Evolutionary conservation across 306 rosid species (phyloP).

Genomic region (Prunus kanzakura): DNA sequence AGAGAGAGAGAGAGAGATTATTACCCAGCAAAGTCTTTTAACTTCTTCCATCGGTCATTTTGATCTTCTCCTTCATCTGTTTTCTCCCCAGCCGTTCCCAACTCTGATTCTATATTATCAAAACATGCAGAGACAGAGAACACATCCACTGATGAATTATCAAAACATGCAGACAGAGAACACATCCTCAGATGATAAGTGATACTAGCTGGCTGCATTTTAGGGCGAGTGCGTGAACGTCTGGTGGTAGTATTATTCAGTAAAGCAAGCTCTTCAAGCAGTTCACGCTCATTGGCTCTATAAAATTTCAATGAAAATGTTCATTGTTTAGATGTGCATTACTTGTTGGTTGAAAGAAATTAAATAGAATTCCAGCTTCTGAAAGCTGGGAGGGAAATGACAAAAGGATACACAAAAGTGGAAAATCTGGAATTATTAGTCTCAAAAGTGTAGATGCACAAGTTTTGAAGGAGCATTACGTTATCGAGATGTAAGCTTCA

Average conservation of each 20-base stretch:
- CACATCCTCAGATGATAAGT: constrained; percentile 16
- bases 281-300: constrained; percentile 73
- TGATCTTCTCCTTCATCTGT: constrained; percentile 49
- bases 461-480: not conserved
- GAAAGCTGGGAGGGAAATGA: not conserved
- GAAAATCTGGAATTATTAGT: constrained; percentile 1
- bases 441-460: not conserved
- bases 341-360: not conserved
- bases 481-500: not conserved
- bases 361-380: not conserved
- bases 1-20: constrained; percentile 44
- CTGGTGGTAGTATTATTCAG: constrained; percentile 46
- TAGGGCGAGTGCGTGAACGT: constrained; percentile 54
- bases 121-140: too few species aligned
- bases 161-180: not conserved
- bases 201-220: constrained; percentile 50
- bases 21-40: constrained; percentile 57
- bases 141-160: too few species aligned
- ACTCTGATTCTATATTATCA: constrained; percentile 44
- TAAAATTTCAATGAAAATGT: not conserved
- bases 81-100: constrained; percentile 43
- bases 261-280: constrained; percentile 81
- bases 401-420: not conserved
- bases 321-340: not conserved
- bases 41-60: constrained; percentile 56